Evolutionary conservation across 352 stramenopile species (phyloP), one percentile per base, ranked within the genome.

Genomic region (Globisporangium iwayamae): DNA sequence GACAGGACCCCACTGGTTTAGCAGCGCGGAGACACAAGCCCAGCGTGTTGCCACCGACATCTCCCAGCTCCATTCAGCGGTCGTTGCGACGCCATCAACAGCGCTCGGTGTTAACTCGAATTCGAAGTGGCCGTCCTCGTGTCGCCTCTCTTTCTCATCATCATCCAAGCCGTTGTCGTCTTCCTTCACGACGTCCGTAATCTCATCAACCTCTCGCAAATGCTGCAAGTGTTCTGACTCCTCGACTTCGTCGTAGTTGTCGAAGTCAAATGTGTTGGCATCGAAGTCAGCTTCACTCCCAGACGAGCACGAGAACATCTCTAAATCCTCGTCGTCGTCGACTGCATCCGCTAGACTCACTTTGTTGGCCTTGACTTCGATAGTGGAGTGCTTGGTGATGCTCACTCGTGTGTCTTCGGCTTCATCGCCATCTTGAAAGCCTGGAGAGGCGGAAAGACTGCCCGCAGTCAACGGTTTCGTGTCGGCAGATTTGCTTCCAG

Each of bases 221-320:
- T 96, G 87, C 55, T 96, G 85, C 22, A 94, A 59, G 56, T 93
- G 82, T 20, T 93, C 89, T 0, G 81, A 91, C 47, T 94, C 85
- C 36, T 92, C 80, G 2, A 83, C 73, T 73, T 93, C 84, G 43
- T 91, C 84, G 47, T 76, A 74, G 56, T 76, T 80, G 32, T 75
- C 75, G 32, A 72, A 54, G 45, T 70, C 55, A 43, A 73, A 64
- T 34, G 30, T 51, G 46, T 90, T 74, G 8, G 76, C 70, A 65
- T 81, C 76, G 48, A 79, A 71, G 6, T 79, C 76, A 46, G 64
- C 63, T 11, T 80, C 79, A 25, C 68, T 79, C 30, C 59, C 68
- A 1, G 67, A 84, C 13, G 65, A 65, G 28, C 30, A 71, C 11
- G 70, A 61, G 5, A 55, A 41, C 16, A 67, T 56, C 14, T 72